Percentiles rank a stretch among this genome's conserved stretches.
Evolutionary conservation across 2,329 filamentous ascomycete species (phyloP).

Genomic region (Graphiopsis chlorocephala): DNA sequence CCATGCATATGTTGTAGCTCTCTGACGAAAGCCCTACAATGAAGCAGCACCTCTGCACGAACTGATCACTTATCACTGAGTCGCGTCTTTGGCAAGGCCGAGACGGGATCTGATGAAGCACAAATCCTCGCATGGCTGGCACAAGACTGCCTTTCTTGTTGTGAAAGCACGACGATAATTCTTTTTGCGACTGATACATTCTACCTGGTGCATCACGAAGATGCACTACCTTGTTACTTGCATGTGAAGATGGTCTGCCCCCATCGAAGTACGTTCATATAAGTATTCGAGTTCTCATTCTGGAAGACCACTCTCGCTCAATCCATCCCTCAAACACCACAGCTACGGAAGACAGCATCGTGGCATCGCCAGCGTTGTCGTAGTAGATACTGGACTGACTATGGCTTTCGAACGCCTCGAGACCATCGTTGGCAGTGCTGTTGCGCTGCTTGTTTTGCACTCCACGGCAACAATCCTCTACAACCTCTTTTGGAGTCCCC

Average conservation of each 20-base stretch:
- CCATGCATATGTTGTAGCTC: neutral
- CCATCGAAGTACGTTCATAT: neutral
- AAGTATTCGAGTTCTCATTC: neutral
- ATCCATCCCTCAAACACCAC: too few relatives aligned
- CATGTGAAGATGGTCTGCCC: neutral
- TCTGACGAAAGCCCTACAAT: neutral
- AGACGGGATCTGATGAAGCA: neutral
- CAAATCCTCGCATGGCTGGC: neutral
- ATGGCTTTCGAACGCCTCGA: neutral
- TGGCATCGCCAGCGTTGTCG: neutral
- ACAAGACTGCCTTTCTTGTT: neutral
- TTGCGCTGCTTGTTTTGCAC: neutral
- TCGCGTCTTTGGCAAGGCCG: neutral
- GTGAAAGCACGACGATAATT: neutral
- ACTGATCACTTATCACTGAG: neutral
- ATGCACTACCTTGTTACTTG: neutral
- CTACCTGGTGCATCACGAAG: neutral
- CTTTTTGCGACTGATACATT: neutral
- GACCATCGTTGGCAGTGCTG: neutral
- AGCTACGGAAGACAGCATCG: too few relatives aligned
- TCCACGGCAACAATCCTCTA: conserved; percentile 35
- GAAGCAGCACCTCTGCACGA: neutral
- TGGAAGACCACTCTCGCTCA: too few relatives aligned
- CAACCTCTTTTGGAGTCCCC: conserved; percentile 47
- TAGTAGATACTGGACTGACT: too few relatives aligned